Evolutionary conservation across 2,329 filamentous ascomycete species (phyloP), one percentile per base, ranked within the genome.

Genomic region (Pseudonectria buxi): DNA sequence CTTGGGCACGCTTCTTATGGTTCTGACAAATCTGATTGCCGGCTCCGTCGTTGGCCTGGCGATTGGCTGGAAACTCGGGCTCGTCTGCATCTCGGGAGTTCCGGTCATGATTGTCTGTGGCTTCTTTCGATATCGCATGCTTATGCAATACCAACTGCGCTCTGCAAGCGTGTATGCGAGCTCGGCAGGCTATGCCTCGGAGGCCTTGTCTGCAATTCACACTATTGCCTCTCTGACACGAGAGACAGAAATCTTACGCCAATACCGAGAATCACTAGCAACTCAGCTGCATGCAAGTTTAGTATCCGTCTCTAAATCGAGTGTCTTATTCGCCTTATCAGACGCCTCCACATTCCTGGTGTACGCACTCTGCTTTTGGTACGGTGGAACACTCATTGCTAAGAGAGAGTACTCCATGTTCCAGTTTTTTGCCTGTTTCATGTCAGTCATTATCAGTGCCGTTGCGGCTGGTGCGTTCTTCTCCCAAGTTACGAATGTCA

Each of bases 331-430:
- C 36, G 55, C 58, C 0, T 51, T 61, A 18, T 56, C 61, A 1
- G 62, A 65, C 29, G n/a, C n/a, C n/a, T n/a, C n/a, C n/a, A n/a
- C n/a, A 64, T 61, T 48, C 72, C 40, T 3, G 35, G 46, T 2
- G 39, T 56, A 76, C 62, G 76, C 76, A 0, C 53, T 81, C 11
- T 62, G 69, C 2, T 76, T 78, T 40, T 79, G 73, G 73, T 74
- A 65, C 27, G 53, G 53, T 5, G 54, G 54, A 1, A 35, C 41
- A 5, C 46, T 53, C 0, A 14, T 56, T 9, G 45, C 37, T 0
- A 44, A 35, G 4, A 49, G 52, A 1, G 51, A 56, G 26, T 67
- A 65, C 29, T 43, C 56, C 4, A 57, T 60, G 14, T 49, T 59
- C 6, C 58, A 68, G 3, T 78, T 78, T 51, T 77, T 75, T 44